Conservation (phyloP, 306 rosid genomes). For the Medicago ruthenica region DNA sequence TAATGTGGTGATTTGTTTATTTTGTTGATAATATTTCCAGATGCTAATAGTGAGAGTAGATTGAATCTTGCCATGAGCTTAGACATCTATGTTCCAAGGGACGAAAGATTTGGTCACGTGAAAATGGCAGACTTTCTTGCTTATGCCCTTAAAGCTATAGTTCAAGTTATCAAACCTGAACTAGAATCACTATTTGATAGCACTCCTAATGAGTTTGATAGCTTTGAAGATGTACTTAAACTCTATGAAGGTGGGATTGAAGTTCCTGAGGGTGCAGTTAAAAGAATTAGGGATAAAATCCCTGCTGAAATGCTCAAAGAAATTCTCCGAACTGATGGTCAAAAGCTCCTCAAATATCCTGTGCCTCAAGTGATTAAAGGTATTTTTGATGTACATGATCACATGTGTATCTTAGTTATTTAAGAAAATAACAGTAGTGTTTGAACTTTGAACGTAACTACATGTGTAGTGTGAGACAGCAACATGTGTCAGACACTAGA, state of each 20-base stretch:
- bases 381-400: constrained; percentile 22
- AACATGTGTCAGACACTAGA: not conserved
- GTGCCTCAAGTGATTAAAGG: constrained; percentile 86
- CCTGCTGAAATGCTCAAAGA: constrained; percentile 72
- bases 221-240: constrained; percentile 61
- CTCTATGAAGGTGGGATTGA: constrained; percentile 80
- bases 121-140: constrained; percentile 82
- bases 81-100: constrained; percentile 83
- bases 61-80: constrained; percentile 57
- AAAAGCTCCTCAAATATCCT: constrained; percentile 62
- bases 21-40: constrained; percentile 42
- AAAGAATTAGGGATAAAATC: constrained; percentile 54
- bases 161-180: constrained; percentile 70
- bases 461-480: not conserved
- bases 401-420: not conserved
- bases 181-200: constrained; percentile 60
- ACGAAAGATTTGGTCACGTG: constrained; percentile 80
- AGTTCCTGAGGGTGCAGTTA: constrained; percentile 54
- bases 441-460: not conserved
- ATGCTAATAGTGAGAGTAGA: constrained; percentile 64
- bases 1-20: not conserved
- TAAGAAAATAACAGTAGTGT: not conserved
- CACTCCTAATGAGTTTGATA: constrained; percentile 66
- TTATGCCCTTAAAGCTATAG: constrained; percentile 66
- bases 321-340: constrained; percentile 72